Evolutionary conservation across 2,329 filamentous ascomycete species (phyloP), one percentile per base, ranked within the genome.

Genomic region (Apiospora kogelbergensis): DNA sequence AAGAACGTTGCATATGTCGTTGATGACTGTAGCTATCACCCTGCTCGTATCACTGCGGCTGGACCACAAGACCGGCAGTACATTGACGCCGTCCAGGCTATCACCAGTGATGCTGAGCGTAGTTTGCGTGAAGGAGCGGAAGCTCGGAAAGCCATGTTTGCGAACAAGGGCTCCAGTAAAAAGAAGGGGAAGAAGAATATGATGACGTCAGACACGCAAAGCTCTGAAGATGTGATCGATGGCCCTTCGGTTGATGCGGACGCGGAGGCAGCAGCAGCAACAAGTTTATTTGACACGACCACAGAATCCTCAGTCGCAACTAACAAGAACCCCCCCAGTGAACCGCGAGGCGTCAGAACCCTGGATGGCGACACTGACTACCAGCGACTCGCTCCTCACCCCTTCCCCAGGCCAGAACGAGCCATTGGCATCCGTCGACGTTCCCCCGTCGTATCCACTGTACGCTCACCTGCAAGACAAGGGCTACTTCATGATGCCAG

Each of bases 401-500:
- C 68, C 67, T 45, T 65, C 57, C 53, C 68, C 66, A 60, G 64
- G 65, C 33, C 67, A 40, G n/a, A 66, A 48, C 20, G 69, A 71
- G 11, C 42, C 68, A 1, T 15, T 69, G 2, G 65, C 70, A 22
- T 20, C 69, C n/a, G 68, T 78, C 67, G 71, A 76, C 10, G 72
- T 76, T 0, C 82, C 87, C 3, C 80, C 81, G 22, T 90, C 89
- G 2, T 95, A 93, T 74, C 89, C 93, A 2, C 84, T 98, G 26
- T 97, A 94, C 80, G 89, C 88, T 44, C 91, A 96, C 77, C 84
- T 99, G 33, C 93, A 98, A 76, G 84, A 86, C 9, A 85, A 87
- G 22, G 93, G 92, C 65, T 98, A 95, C 81, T 98, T 92, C 82
- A 90, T 96, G 76, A 95, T 94, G 68, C 96, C 96, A 1, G 96